Base-by-base conservation (phyloP, 2,329 filamentous ascomycete species). In the Aspergillus transmontanensis region DNA sequence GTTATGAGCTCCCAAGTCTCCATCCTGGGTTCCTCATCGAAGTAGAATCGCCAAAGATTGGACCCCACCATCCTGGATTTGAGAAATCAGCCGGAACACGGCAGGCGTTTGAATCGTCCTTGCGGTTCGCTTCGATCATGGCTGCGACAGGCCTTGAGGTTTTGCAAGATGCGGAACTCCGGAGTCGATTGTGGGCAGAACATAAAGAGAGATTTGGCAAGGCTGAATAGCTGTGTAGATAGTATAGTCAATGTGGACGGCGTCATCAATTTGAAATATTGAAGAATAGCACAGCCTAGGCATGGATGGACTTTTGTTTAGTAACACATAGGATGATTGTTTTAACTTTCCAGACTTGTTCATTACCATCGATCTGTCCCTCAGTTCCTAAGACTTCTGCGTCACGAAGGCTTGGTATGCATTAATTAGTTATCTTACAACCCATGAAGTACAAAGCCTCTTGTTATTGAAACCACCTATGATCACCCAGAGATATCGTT, bases 181-280 rank as follows among this genome's bases (percentile, higher is more conserved):
- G 39, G 6, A n/a, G 6, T n/a, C 16, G 39, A 19, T 4, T 41
- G 3, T 41, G 39, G 39, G 39, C 6, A 41, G 39, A 41, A 7
- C 39, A 41, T 4, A 41, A 16, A 41, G 39, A 41, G 39, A 41
- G 6, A 41, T 41, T 41, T 41, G 39, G 16, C 39, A 41, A 41
- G 39, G 16, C 19, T n/a, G 39, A 41, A n/a, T 41, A 41, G 39
- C 19, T 10, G 39, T n/a, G 39, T 3, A n/a, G 6, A n/a, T 10
- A 19, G 3, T n/a, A 1, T 0, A n/a, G 0, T 7, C 2, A 41
- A 9, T 2, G 7, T 9, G 1, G 19, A n/a, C 39, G 0, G 14
- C 16, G 7, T 19, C 6, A 4, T 41, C 19, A 7, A 9, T 19
- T 41, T 19, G 3, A n/a, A n/a, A n/a, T 2, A n/a, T 3, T 14